Evolutionary conservation across 148 eudicot genomes (phyloP).

Genomic region (Mesembryanthemum crystallinum): DNA sequence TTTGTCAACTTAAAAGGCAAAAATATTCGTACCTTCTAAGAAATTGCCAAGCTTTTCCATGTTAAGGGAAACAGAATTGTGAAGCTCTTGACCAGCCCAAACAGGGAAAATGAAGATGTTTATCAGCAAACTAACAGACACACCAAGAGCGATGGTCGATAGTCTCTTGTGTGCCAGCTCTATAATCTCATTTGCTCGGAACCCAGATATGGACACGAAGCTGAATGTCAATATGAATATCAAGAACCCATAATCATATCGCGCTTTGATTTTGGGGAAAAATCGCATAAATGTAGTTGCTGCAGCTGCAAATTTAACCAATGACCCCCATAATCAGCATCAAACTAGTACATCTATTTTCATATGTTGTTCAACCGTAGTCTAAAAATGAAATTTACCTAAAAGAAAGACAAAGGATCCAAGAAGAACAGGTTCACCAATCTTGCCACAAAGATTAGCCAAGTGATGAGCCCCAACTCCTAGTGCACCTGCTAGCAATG

Average conservation of each 20-base stretch:
- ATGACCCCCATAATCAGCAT: neutral
- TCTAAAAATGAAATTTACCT: conserved; percentile 34
- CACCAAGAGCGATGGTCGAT: conserved; percentile 55
- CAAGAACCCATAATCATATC: conserved; percentile 64
- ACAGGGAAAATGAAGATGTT: conserved; percentile 52
- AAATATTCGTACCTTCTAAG: conserved; percentile 43
- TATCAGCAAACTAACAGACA: conserved; percentile 35
- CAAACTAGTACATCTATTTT: neutral
- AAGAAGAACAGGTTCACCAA: conserved; percentile 54
- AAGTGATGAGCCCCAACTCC: conserved; percentile 66
- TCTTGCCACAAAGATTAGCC: conserved; percentile 47
- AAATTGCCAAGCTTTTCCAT: conserved; percentile 46
- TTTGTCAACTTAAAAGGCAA: neutral
- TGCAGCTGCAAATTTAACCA: conserved; percentile 43
- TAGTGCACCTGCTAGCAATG: conserved; percentile 56
- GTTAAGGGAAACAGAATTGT: conserved; percentile 42
- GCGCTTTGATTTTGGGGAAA: conserved; percentile 53
- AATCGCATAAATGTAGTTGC: conserved; percentile 53
- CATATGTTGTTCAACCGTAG: neutral
- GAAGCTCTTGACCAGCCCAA: conserved; percentile 79
- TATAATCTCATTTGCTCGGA: conserved; percentile 37
- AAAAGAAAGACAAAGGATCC: conserved; percentile 55
- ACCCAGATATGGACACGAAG: conserved; percentile 57
- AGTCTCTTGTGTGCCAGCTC: conserved; percentile 51
- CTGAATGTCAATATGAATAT: conserved; percentile 67